These are phyloP conservation scores for Ramularia endophylla DNA, from an alignment of 2,329 filamentous ascomycete species.

Conservation along the genomic window DNA sequence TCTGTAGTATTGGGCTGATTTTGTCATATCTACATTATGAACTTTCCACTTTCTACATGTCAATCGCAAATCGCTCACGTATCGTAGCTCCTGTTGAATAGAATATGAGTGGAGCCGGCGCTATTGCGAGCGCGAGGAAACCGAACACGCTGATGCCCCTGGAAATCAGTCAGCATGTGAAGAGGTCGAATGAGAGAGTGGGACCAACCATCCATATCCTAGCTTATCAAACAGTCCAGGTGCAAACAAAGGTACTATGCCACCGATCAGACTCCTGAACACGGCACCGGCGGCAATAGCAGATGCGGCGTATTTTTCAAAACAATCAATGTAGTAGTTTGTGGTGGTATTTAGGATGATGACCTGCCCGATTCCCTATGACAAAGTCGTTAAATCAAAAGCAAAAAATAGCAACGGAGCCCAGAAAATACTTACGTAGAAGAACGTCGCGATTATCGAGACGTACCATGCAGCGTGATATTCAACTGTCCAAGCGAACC, in stretches of 20 bases:
- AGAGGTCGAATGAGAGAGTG: too few species aligned
- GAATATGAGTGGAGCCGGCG: constrained; percentile 46
- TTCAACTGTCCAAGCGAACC: constrained; percentile 41
- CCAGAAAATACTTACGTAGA: constrained; percentile 39
- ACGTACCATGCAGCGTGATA: constrained; percentile 37
- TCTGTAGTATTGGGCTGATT: too few species aligned
- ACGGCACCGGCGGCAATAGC: constrained; percentile 47
- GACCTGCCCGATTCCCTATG: constrained; percentile 43
- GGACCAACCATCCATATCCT: constrained; percentile 44
- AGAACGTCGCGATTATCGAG: constrained; percentile 39
- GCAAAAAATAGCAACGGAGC: too few species aligned
- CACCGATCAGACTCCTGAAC: constrained; percentile 43
- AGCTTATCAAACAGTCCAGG: constrained; percentile 39
- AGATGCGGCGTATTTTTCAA: constrained; percentile 45
- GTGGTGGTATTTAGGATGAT: constrained; percentile 49
- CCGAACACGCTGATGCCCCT: constrained; percentile 40
- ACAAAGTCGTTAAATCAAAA: not conserved
- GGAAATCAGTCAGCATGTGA: too few species aligned
- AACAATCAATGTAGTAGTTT: constrained; percentile 51
- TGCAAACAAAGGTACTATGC: constrained; percentile 43
- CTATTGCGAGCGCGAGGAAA: constrained; percentile 40
- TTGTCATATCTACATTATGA: not conserved
- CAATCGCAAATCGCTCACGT: constrained; percentile 41
- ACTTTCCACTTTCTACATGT: constrained; percentile 18
- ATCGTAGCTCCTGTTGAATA: constrained; percentile 43